Base-by-base conservation (phyloP, 305 asterid genomes). In the Solanum aculeatissimum region DNA sequence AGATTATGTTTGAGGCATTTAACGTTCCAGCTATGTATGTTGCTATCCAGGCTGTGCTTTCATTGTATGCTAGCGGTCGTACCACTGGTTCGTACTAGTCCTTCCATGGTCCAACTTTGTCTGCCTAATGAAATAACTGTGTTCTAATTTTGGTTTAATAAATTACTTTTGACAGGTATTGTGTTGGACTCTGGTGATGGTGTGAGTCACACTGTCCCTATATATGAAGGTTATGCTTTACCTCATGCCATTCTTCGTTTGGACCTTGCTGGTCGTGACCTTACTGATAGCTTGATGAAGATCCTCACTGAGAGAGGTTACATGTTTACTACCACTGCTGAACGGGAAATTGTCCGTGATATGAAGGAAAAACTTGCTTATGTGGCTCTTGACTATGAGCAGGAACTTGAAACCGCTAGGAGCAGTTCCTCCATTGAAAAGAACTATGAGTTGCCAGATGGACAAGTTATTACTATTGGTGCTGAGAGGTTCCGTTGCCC, bases 181-280 rank as follows among this genome's bases (percentile, higher is more conserved):
- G 95, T 92, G 70, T 86, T 92, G 86, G 95, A 92, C 87, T 92
- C 95, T 80, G 95, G 95, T 84, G 95, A 92, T 89, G 95, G 95
- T 89, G 95, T 91, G 83, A 89, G 92, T 82, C 95, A 92, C 89
- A 92, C 95, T 1, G 95, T 92, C 6, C 95, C 95, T 58, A 92
- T 92, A 83, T 92, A 92, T 27, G 94, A 90, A 83, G 94, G 94
- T n/a, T 91, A 91, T 85, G 89, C 93, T 12, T 87, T 92, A 16
- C 92, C 94, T 51, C 94, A 92, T 78, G 94, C 94, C 85, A 92
- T 92, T 84, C 94, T 92, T 70, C 93, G 95, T 86, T 87, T 91
- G 70, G 93, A 92, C 85, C 93, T 92, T 87, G 93, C 93, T 71
- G 93, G 93, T 55, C 94, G 94, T 78, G 94, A 92, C 81, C 91